These are phyloP conservation scores for Fusarium sororula DNA, from an alignment of 2,329 filamentous ascomycete species.

Conservation along the genomic window DNA sequence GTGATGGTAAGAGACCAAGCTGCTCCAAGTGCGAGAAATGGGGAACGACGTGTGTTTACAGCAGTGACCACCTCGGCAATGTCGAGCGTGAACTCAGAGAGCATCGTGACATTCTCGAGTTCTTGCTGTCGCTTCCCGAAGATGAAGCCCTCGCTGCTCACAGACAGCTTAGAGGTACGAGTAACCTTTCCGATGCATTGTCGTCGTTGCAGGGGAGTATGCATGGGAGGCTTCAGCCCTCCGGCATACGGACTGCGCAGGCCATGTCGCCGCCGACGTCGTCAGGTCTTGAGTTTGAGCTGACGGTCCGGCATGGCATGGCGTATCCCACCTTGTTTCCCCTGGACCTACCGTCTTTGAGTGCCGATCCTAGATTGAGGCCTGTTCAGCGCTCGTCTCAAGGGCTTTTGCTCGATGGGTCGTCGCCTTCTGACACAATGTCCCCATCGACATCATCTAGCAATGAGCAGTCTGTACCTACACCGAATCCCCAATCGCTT, in stretches of 20 bases:
- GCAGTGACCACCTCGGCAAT: constrained; percentile 14
- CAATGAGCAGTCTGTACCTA: constrained; percentile 10
- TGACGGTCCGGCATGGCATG: constrained; percentile 24
- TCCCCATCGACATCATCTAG: constrained; percentile 13
- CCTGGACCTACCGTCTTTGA: constrained; percentile 11
- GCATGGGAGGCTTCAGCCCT: constrained; percentile 21
- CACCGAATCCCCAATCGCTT: not conserved
- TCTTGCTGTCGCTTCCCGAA: constrained; percentile 12
- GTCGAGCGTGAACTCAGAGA: constrained; percentile 21
- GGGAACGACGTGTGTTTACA: constrained; percentile 16
- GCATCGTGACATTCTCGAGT: constrained; percentile 17
- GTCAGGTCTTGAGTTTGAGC: constrained; percentile 32
- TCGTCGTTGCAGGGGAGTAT: constrained; percentile 20
- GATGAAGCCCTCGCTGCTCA: constrained; percentile 10
- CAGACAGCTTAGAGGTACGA: not conserved
- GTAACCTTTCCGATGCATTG: constrained; percentile 1
- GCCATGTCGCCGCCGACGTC: constrained; percentile 21
- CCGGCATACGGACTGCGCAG: constrained; percentile 12
- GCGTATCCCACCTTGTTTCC: constrained; percentile 27
- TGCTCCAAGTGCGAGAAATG: constrained; percentile 24
- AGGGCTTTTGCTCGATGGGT: not conserved
- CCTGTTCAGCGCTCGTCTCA: not conserved
- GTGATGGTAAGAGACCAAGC: constrained; percentile 18
- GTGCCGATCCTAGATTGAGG: not conserved
- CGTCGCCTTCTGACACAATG: constrained; percentile 18